Conservation (phyloP, 345 rosid genomes). For the Raphanus sativus region DNA sequence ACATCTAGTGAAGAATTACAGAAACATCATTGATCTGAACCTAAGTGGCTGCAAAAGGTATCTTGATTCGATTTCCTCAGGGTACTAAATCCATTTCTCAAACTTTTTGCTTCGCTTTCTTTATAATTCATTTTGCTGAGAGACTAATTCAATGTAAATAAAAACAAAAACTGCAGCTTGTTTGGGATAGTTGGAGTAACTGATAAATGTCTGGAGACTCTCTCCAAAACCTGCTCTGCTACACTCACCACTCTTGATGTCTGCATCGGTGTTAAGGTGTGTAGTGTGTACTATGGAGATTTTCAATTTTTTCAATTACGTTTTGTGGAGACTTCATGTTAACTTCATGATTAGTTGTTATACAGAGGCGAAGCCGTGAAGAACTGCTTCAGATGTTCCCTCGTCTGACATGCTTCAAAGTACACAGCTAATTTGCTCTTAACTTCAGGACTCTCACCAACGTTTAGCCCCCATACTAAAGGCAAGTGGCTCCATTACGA, state of each 20-base stretch:
- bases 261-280: conserved; percentile 84
- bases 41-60: conserved; percentile 98
- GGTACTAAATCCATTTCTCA: too few relatives aligned
- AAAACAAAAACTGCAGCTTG: conserved; percentile 56
- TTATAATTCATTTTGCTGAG: too few relatives aligned
- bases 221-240: conserved; percentile 63
- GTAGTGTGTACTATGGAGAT: conserved; percentile 38
- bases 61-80: not conserved
- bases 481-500: conserved; percentile 21
- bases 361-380: conserved; percentile 55
- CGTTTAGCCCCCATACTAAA: not conserved
- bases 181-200: conserved; percentile 94
- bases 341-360: not conserved
- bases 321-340: not conserved
- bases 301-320: too few relatives aligned
- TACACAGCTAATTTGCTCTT: conserved; percentile 63
- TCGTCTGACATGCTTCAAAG: conserved; percentile 73
- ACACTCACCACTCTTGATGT: conserved; percentile 83
- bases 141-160: too few relatives aligned
- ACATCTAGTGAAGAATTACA: conserved; percentile 73
- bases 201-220: conserved; percentile 70
- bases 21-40: conserved; percentile 63
- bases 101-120: too few relatives aligned
- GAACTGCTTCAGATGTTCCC: conserved; percentile 76
- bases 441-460: conserved; percentile 14